Evolutionary conservation across 352 stramenopile genomes (phyloP).

Genomic region (Phytophthora pisi): DNA sequence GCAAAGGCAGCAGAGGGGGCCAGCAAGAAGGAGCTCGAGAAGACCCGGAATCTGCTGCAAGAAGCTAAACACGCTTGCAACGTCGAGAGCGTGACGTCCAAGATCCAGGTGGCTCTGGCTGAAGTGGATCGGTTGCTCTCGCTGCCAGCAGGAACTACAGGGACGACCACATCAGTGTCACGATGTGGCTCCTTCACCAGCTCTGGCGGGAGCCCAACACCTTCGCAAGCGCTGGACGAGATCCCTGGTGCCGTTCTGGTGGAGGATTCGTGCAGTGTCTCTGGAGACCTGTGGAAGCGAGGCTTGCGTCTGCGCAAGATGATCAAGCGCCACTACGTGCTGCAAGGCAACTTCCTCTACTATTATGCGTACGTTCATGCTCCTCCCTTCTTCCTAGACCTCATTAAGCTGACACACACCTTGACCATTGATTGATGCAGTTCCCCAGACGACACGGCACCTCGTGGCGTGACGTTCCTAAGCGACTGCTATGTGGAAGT

Average conservation of each 20-base stretch:
- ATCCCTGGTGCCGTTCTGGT: constrained; percentile 35
- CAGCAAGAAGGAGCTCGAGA: constrained; percentile 60
- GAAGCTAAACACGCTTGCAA: constrained; percentile 56
- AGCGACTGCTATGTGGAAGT: constrained; percentile 83
- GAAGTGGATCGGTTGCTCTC: constrained; percentile 53
- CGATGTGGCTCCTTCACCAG: constrained; percentile 26
- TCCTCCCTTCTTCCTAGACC: background rate
- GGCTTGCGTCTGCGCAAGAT: constrained; percentile 83
- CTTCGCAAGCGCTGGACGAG: constrained; percentile 31
- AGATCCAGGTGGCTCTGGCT: constrained; percentile 52
- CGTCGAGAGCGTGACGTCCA: constrained; percentile 43
- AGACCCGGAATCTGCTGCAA: constrained; percentile 52
- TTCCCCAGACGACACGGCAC: constrained; percentile 69
- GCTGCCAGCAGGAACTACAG: constrained; percentile 2
- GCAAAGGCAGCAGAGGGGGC: constrained; percentile 37
- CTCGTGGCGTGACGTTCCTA: constrained; percentile 79
- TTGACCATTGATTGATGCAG: constrained; percentile 28
- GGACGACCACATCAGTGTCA: constrained; percentile 2
- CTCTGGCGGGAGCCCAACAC: constrained; percentile 24
- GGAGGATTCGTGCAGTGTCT: constrained; percentile 47
- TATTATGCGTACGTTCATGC: constrained; percentile 71
- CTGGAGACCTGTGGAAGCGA: constrained; percentile 78
- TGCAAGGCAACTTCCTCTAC: constrained; percentile 91
- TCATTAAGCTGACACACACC: constrained; percentile 2
- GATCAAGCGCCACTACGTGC: constrained; percentile 86